Evolutionary conservation across 2,329 filamentous ascomycete species (phyloP).

Genomic region (Claviceps quebecensis): DNA sequence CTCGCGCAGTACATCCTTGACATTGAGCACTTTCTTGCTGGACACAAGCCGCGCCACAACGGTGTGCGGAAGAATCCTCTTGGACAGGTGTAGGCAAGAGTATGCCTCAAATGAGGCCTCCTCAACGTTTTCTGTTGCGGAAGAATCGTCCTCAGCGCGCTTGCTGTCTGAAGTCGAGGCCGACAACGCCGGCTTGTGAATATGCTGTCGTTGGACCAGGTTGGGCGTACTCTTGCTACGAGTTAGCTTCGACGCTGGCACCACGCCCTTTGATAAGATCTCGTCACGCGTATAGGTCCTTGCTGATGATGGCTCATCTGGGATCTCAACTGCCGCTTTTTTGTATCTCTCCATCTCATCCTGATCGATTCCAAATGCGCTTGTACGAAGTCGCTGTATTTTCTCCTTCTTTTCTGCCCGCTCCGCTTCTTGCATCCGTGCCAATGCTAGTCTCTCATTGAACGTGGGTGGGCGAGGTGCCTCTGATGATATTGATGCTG

Average conservation of each 20-base stretch:
- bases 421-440: conserved; percentile 40
- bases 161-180: not conserved
- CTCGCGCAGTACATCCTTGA: conserved; percentile 67
- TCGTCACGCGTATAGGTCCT: conserved; percentile 51
- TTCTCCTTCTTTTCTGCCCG: conserved; percentile 36
- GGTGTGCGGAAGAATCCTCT: conserved; percentile 67
- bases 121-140: conserved; percentile 10
- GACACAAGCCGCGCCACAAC: conserved; percentile 65
- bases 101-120: conserved; percentile 64
- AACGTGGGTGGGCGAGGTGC: conserved; percentile 44
- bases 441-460: conserved; percentile 71
- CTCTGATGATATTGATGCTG: conserved; percentile 13
- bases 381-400: conserved; percentile 38
- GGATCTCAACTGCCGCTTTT: conserved; percentile 38
- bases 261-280: conserved; percentile 27
- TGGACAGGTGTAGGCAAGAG: conserved; percentile 71
- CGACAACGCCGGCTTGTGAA: conserved; percentile 8
- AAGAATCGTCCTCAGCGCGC: conserved; percentile 6
- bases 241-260: conserved; percentile 16
- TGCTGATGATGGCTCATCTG: conserved; percentile 31
- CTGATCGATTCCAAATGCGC: conserved; percentile 41
- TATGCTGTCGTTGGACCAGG: conserved; percentile 8
- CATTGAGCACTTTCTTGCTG: conserved; percentile 60
- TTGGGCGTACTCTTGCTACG: conserved; percentile 31
- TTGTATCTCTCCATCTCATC: conserved; percentile 48